Evolutionary conservation across 2,329 filamentous ascomycete genomes (phyloP).

Genomic region (Penicillium digitatum): DNA sequence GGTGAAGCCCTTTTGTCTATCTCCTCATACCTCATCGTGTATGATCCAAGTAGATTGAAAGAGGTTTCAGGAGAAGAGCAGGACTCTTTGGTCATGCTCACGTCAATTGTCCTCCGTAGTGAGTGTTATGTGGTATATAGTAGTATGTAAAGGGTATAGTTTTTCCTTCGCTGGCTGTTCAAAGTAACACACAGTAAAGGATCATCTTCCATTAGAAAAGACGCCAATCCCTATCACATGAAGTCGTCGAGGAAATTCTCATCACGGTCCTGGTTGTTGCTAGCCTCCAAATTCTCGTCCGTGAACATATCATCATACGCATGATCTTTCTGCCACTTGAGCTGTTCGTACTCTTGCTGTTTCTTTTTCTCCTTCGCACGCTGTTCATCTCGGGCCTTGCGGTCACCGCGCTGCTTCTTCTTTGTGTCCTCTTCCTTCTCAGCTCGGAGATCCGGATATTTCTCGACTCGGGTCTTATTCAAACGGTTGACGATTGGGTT

Average conservation of each 20-base stretch:
- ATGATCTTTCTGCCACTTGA: constrained; percentile 95
- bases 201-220: neutral
- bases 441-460: constrained; percentile 73
- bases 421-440: constrained; percentile 75
- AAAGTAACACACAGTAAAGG: neutral
- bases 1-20: neutral
- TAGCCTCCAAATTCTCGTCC: constrained; percentile 70
- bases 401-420: constrained; percentile 67
- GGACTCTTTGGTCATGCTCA: neutral
- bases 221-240: constrained; percentile 58
- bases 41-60: neutral
- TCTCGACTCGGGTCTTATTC: constrained; percentile 92
- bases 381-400: constrained; percentile 40
- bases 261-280: constrained; percentile 80
- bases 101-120: neutral
- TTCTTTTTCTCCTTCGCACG: constrained; percentile 42
- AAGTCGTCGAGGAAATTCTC: constrained; percentile 82
- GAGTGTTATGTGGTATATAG: neutral
- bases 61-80: neutral
- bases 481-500: constrained; percentile 94
- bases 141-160: constrained; percentile 5
- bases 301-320: constrained; percentile 90
- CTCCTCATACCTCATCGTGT: neutral
- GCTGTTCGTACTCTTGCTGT: constrained; percentile 72
- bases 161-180: neutral